Evolutionary conservation across 2,329 filamentous ascomycete genomes (phyloP), one percentile per base, ranked within the genome.

Genomic region (Aspergillus chevalieri): DNA sequence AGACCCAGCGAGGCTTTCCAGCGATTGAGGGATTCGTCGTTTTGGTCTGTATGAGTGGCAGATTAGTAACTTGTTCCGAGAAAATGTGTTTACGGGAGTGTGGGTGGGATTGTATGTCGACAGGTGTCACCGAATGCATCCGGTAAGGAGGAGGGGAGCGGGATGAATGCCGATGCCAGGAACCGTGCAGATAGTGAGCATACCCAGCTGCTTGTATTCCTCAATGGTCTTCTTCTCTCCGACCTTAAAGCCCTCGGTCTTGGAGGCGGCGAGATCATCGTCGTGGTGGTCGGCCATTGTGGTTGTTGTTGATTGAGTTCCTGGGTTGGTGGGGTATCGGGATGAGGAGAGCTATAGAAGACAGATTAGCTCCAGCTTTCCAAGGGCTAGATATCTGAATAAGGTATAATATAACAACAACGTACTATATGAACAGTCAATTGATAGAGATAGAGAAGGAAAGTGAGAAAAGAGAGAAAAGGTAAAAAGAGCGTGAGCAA

Each of bases 201-300:
- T 78, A 95, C 90, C 93, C 75, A 98, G 86, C 71, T 95, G 80
- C 67, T 92, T 81, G 75, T 96, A 96, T 73, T 96, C 88, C 57
- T 92, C 88, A 66, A 98, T 80, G 62, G 89, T 94, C 82, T 97
- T 95, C 85, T 96, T 96, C 82, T 96, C 89, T 60, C 89, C 91
- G 68, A 96, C 87, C 83, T 94, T 96, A 85, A 96, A 97, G 69
- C 92, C 92, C 75, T 91, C 85, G 59, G 91, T 96, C 76, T 86
- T 81, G 77, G 93, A 87, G 57, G 89, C 86, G 72, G 87, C 78
- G 60, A 92, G 83, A 65, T 97, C 92, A 54, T 95, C 89, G 10
- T 88, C 81, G 57, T 85, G 77, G 66, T 85, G 77, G 66, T 83
- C 80, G 59, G 84, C 78, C 85, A 89, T 89, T 63, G 62, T 78